These are phyloP conservation scores for Amphichorda felina DNA, from an alignment of 2,329 filamentous ascomycete genomes.

Conservation along the genomic window DNA sequence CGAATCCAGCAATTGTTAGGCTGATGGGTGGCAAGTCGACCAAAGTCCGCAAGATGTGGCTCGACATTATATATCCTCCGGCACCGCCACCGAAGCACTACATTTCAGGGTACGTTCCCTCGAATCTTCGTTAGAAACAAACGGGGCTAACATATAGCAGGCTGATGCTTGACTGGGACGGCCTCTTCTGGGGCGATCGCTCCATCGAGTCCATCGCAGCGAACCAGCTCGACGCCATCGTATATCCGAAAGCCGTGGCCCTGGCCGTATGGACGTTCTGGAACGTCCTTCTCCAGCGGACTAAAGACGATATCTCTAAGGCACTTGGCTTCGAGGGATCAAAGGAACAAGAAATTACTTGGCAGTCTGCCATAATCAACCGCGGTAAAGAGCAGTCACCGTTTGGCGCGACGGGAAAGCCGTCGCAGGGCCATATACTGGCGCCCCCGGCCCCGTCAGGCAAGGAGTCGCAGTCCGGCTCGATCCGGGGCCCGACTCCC, in stretches of 20 bases:
- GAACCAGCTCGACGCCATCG: conserved; percentile 29
- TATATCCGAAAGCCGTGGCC: conserved; percentile 42
- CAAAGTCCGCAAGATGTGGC: conserved; percentile 39
- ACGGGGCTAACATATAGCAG: conserved; percentile 20
- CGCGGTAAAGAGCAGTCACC: conserved; percentile 11
- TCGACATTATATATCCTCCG: conserved; percentile 48
- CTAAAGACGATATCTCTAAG: conserved; percentile 27
- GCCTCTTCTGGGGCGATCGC: conserved; percentile 32
- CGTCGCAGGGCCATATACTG: conserved; percentile 7
- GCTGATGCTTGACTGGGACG: conserved; percentile 35
- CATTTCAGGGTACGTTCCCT: conserved; percentile 41
- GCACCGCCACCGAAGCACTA: conserved; percentile 47
- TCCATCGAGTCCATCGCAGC: conserved; percentile 35
- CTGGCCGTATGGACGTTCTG: conserved; percentile 39
- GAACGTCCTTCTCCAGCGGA: conserved; percentile 32
- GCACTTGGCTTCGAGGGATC: conserved; percentile 29
- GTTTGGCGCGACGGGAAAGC: conserved; percentile 5
- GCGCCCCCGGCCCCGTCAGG: not conserved
- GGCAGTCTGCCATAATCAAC: conserved; percentile 17
- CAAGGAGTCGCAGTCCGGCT: conserved; percentile 10
- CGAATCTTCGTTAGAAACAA: not conserved
- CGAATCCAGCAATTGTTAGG: conserved; percentile 26
- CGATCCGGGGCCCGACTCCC: conserved; percentile 7
- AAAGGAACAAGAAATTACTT: conserved; percentile 12
- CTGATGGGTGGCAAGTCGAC: conserved; percentile 33